Base-by-base conservation (phyloP, 2,329 filamentous ascomycete genomes). In the Aciculosporium take region DNA sequence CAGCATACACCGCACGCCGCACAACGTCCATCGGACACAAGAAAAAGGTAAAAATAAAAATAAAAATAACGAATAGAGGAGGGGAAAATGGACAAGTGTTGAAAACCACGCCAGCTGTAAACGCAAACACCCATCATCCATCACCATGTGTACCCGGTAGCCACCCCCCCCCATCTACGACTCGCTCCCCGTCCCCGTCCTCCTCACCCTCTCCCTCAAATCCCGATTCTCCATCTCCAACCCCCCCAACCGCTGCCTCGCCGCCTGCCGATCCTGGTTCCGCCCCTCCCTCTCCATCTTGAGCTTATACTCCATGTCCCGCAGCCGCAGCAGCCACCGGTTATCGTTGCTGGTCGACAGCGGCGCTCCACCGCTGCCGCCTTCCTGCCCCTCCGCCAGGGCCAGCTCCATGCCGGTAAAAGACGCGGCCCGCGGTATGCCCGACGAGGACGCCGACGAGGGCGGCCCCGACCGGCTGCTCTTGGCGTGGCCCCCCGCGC, bases 251-350 rank as follows among this genome's bases (percentile, higher is more conserved):
- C 89, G 69, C 63, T 87, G 82, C 41, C 84, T 68, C 23, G 89
- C 89, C 20, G 86, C 87, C 37, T 74, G 81, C 3, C 91, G 76
- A 62, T 98, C 91, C 44, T 94, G 67, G 40, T 93, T 67, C 34
- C 91, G 68, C 1, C 80, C 87, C 60, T 96, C 91, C 12, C 91
- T 69, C 64, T 98, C 91, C 35, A 84, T 79, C 59, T 94, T 94
- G 15, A 98, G 68, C 51, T 93, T 77, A 49, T 81, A 74, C 66
- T 98, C 91, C 50, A 96, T 67, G 56, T 96, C 88, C 43, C 85
- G 78, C 27, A 96, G 68, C 6, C 91, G 69, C 48, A 94, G 75
- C 48, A 93, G 78, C 85, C 86, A 94, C 50, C 82, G 76, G 49
- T 84, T 80, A 51, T 89, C 81, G 30, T 65, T 63, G 29, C 48